These are phyloP conservation scores for Phalaenopsis equestris DNA, from an alignment of 106 monocot species.

Conservation along the genomic window DNA sequence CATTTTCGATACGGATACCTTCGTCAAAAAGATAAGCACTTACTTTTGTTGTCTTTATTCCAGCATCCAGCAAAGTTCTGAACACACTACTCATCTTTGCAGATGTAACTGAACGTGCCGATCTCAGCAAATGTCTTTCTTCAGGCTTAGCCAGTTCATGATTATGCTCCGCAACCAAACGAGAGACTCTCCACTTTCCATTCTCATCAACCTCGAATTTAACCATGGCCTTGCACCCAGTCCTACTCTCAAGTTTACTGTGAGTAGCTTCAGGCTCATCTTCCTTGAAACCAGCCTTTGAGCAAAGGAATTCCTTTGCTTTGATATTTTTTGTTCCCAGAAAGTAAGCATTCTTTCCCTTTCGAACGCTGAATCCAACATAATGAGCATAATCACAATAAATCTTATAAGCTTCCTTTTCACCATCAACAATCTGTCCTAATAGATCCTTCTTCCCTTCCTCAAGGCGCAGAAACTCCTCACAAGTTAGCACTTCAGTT, in stretches of 20 bases:
- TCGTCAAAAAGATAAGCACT: slow-evolving; percentile 13
- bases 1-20: slow-evolving; percentile 12
- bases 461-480: background rate
- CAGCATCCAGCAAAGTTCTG: slow-evolving; percentile 11
- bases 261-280: slow-evolving; percentile 23
- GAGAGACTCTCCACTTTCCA: slow-evolving; percentile 28
- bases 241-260: slow-evolving; percentile 23
- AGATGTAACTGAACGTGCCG: slow-evolving; percentile 11
- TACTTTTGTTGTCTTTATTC: slow-evolving; percentile 11
- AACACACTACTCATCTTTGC: slow-evolving; percentile 17
- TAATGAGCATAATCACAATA: slow-evolving; percentile 28
- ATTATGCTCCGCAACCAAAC: slow-evolving; percentile 27
- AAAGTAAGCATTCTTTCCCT: slow-evolving; percentile 27
- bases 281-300: slow-evolving; percentile 26
- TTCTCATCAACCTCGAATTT: slow-evolving; percentile 26
- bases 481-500: background rate
- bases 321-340: slow-evolving; percentile 17
- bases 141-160: slow-evolving; percentile 32
- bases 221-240: slow-evolving; percentile 36
- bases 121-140: slow-evolving; percentile 32
- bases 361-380: slow-evolving; percentile 35
- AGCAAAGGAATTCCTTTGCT: slow-evolving; percentile 25
- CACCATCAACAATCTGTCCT: background rate
- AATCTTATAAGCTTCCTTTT: slow-evolving; percentile 29
- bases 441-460: slow-evolving; percentile 10